Conservation (phyloP, 345 rosid species). For the Eucalyptus coolabah region DNA sequence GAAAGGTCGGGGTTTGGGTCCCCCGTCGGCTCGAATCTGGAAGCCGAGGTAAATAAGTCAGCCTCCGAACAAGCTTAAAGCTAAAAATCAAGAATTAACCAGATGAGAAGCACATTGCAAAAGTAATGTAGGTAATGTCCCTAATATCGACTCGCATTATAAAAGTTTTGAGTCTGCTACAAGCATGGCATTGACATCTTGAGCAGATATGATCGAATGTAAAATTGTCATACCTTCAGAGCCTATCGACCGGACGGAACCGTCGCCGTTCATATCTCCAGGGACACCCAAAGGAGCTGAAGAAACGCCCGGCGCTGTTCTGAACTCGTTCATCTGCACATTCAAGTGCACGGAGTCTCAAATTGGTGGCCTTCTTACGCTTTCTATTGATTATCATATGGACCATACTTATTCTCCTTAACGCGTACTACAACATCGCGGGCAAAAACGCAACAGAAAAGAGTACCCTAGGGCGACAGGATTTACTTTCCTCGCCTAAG, state of each 20-base stretch:
- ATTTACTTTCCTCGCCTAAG: not conserved
- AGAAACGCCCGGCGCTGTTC: not conserved
- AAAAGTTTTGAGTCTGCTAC: not conserved
- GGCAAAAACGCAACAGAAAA: not conserved
- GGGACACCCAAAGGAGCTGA: not conserved
- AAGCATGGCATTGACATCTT: not conserved
- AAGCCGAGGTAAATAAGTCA: not conserved
- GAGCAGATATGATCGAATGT: not conserved
- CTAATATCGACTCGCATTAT: not conserved
- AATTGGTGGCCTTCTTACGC: not conserved
- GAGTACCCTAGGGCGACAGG: not conserved
- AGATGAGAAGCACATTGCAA: not conserved
- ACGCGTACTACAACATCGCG: not conserved
- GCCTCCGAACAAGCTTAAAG: not conserved
- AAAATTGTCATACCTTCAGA: not conserved
- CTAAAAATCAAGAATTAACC: not conserved
- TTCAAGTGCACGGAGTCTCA: not conserved
- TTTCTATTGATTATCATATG: not conserved
- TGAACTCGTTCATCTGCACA: conserved; percentile 12
- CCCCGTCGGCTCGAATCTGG: not conserved
- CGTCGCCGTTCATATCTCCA: not conserved
- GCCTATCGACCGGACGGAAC: not conserved
- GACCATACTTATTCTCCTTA: not conserved
- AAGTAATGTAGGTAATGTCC: not conserved
- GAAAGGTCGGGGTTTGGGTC: not conserved